Evolutionary conservation across 257 asterid genomes (phyloP), one percentile per base, ranked within the genome.

Genomic region (Dorcoceras hygrometricum): DNA sequence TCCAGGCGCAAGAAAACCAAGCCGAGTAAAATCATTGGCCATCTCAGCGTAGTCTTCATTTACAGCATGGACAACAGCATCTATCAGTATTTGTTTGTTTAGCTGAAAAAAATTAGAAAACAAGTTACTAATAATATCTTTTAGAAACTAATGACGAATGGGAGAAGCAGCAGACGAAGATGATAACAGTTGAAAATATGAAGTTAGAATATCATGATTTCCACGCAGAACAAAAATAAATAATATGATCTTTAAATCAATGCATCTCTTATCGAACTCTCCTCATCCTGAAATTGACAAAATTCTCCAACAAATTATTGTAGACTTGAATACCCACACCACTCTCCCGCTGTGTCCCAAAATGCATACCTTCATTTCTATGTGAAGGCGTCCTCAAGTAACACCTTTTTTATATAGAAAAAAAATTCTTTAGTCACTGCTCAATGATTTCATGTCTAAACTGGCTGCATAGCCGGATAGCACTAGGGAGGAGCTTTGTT

Each of bases 1-100:
- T 75, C 95, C 99, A 68, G 90, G 85, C 22, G 99, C 96, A 66
- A 94, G 93, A 74, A 94, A 94, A 63, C 99, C 99, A 24, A 94
- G 96, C 82, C 99, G 83, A 63, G 99, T 94, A 78, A 94, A 94
- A 82, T 94, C 99, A 74, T 94, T 88, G 73, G 99, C 99, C 99
- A 94, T 94, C 95, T 94, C 99, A 73, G 77, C 87, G 70, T 94
- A 94, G 79, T 94, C 99, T 81, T 94, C 99, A 82, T 94, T 94
- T 66, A 94, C 96, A 77, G 99, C 99, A 84, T 94, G 99, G 73
- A 90, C 99, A 73, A 94, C 97, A 73, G 99, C 99, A 77, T 94
- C 97, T 55, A 94, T 94, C 79, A 94, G 80, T 68, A 94, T 90
- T 78, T 94, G 95, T 77, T 94, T 94, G 80, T 94, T 94, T 90